Evolutionary conservation across 169 alveolate genomes (phyloP).

Genomic region (Theileria parva): DNA sequence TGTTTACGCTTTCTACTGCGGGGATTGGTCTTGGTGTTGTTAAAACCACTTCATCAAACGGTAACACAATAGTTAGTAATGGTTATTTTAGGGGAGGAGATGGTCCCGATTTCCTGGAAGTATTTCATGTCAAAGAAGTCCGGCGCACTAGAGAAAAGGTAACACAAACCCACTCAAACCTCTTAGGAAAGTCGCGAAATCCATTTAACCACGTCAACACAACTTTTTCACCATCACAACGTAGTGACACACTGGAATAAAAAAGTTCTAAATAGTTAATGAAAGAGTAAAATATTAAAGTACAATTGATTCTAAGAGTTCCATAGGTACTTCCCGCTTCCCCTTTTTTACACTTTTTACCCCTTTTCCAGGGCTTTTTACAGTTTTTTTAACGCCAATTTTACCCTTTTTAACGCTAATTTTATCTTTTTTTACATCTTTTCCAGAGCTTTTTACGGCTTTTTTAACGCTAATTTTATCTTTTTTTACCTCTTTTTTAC

Average conservation of each 20-base stretch:
- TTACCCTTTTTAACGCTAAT: not conserved
- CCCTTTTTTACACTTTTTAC: not conserved
- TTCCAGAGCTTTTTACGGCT: no score
- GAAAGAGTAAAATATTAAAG: no score
- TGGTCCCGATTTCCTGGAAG: conserved; percentile 68
- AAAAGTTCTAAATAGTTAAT: no score
- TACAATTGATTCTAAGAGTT: conserved; percentile 47
- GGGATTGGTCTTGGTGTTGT: conserved; percentile 53
- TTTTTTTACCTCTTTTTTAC: conserved; percentile 20
- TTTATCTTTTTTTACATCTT: no score
- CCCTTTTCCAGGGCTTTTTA: conserved; percentile 7
- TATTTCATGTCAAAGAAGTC: conserved; percentile 40
- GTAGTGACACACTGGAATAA: no score
- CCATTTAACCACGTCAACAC: not conserved
- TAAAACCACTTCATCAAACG: conserved; percentile 9
- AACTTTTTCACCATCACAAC: not conserved
- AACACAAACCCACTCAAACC: not conserved
- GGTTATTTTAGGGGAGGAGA: conserved; percentile 30
- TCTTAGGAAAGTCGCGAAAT: conserved; percentile 28
- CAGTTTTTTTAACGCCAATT: not conserved
- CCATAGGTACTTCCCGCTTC: conserved; percentile 26
- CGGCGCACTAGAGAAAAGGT: conserved; percentile 52
- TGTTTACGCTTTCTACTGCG: conserved; percentile 44
- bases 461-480: no score
- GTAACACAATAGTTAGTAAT: no score